Evolutionary conservation across 352 stramenopile genomes (phyloP), one percentile per base, ranked within the genome.

Genomic region (Phytophthora hibernalis): DNA sequence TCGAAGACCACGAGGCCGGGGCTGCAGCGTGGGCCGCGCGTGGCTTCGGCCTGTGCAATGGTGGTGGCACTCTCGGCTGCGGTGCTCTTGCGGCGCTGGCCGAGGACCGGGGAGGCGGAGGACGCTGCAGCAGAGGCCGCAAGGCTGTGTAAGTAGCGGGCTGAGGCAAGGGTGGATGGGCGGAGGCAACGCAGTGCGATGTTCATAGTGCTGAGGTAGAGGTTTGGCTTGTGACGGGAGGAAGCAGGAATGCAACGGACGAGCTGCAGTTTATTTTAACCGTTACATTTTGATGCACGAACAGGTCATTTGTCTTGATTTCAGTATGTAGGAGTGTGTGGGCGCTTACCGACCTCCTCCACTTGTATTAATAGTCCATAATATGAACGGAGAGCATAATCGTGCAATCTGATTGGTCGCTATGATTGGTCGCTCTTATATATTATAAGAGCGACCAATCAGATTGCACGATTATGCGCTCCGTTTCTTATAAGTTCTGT

Each of bases 1-100:
- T 96, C 87, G 42, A 96, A 96, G 42, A 96, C 79, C 43, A 96
- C 89, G 30, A 96, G 87, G 49, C 82, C 75, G 15, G 87, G 87
- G 26, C 78, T 71, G 65, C 79, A 88, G 10, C 79, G 79, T 15
- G 69, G 68, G 18, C 66, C 67, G 9, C 71, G 57, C 18, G 51
- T 69, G 44, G 50, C 60, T 48, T 76, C 67, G 16, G 67, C 58
- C 22, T 68, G 61, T 16, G 61, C 51, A 37, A 79, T 75, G 42
- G 44, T 21, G 4, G 54, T 20, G 18, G 70, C 65, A 53, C 70
- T 78, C 40, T 78, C 51, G 16, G 70, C 65, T 9, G 65, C 66
- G 0, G 70, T 76, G 53, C 65, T 70, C 33, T 74, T 75, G 22
- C 18, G 21, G 35, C 70, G 70, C 21, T 65, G 44, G 31, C 59